These are phyloP conservation scores for Zopfia rhizophila DNA, from an alignment of 2,329 filamentous ascomycete genomes.

Conservation along the genomic window DNA sequence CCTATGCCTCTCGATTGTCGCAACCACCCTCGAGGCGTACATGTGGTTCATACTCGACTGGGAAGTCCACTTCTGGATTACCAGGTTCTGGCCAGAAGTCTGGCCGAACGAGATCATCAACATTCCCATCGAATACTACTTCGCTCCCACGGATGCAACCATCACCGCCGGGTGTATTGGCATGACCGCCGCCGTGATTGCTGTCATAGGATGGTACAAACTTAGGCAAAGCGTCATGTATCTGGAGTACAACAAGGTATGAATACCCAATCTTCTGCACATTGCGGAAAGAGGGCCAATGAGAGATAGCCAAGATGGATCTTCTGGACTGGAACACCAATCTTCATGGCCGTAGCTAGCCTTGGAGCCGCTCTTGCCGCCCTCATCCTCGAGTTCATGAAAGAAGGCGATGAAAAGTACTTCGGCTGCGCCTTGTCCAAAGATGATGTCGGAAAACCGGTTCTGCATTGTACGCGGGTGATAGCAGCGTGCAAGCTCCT, in stretches of 20 bases:
- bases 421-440: conserved; percentile 36
- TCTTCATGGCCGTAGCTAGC: conserved; percentile 29
- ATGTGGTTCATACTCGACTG: too few relatives aligned
- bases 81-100: too few relatives aligned
- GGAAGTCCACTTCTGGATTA: too few relatives aligned
- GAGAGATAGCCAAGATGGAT: conserved; percentile 33
- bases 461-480: conserved; percentile 40
- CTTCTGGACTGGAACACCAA: conserved; percentile 37
- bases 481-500: conserved; percentile 39
- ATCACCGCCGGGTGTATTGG: conserved; percentile 40
- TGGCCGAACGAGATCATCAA: too few relatives aligned
- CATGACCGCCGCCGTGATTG: conserved; percentile 33
- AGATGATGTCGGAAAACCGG: conserved; percentile 29
- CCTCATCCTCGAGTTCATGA: conserved; percentile 37
- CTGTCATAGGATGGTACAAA: conserved; percentile 36
- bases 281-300: background rate
- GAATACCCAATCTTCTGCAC: conserved; percentile 5
- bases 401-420: conserved; percentile 34
- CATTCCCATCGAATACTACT: conserved; percentile 39
- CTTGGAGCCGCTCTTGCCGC: conserved; percentile 31
- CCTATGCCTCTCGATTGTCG: too few relatives aligned
- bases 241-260: conserved; percentile 32
- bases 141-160: conserved; percentile 36
- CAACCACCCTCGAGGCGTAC: too few relatives aligned
- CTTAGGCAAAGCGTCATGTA: conserved; percentile 38